Base-by-base conservation (phyloP, 208 protist genomes). In the Vickermania spadyakhi region DNA sequence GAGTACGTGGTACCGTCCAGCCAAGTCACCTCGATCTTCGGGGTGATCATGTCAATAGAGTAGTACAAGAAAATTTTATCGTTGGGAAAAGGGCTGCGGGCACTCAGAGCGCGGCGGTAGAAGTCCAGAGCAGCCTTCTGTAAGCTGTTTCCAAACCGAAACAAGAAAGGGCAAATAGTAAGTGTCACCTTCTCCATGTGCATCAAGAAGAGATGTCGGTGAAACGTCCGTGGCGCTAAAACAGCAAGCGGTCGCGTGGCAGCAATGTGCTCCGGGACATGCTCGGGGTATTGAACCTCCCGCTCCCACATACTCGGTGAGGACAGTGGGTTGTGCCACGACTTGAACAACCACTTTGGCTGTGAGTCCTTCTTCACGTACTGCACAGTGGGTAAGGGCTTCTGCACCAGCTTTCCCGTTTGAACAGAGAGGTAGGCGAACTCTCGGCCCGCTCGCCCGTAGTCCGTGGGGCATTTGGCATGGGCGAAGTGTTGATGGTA, bases 401-500 rank as follows among this genome's bases (percentile, higher is more conserved):
- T 92, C 62, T 75, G 53, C 62, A 75, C 54, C n/a, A 93, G 63
- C 62, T 80, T 92, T 18, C 89, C 89, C 11, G 69, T 64, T 58
- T 68, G 62, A 11, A 93, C 84, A 11, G 78, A 75, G 13, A 95
- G 61, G 56, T 84, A 93, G 42, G 72, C 71, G 64, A 93, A 93
- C 68, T 95, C 85, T 4, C 86, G 73, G 2, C 87, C 87, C n/a
- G 73, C 89, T 29, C 85, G 82, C 41, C 89, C 85, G 67, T 92
- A 95, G 76, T 95, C 89, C 25, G 79, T 85, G 1, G 86, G 85
- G 70, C 85, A 91, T 77, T 95, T 95, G 45, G 89, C 89, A 53
- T 95, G 89, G 1, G 81, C 68, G 64, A 88, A 95, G 73, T 95
- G 84, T 64, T 92, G 85, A 58, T 95, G 89, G 60, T 93, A 91